phyloP scores from a whole-genome alignment of 805 yeast species.

The Wickerhamomyces queroliae region DNA sequence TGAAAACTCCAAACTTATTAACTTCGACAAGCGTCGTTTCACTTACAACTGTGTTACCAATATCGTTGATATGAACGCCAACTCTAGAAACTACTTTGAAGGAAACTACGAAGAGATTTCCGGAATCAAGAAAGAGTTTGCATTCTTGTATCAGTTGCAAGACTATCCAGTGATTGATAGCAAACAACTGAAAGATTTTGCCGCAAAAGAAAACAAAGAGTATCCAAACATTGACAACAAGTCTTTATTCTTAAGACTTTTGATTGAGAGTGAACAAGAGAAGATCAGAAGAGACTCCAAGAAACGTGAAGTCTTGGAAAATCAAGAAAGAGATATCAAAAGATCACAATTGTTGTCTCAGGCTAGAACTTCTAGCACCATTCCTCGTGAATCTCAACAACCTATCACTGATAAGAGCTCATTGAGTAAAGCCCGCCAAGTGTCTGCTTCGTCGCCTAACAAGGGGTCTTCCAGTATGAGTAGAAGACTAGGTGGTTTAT shows the following conservation, averaged over 20 bases:
- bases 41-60: conserved; percentile 56
- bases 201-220: conserved; percentile 37
- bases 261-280: conserved; percentile 43
- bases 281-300: conserved; percentile 46
- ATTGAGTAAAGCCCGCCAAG: conserved; percentile 16
- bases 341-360: conserved; percentile 25
- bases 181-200: conserved; percentile 34
- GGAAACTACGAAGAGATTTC: conserved; percentile 31
- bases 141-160: conserved; percentile 41
- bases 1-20: conserved; percentile 58
- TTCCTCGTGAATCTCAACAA: conserved; percentile 7
- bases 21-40: conserved; percentile 81
- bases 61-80: conserved; percentile 37
- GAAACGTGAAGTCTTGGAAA: conserved; percentile 33
- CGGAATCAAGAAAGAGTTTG: conserved; percentile 33
- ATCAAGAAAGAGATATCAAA: conserved; percentile 32
- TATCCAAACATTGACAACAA: conserved; percentile 28
- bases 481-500: conserved; percentile 51
- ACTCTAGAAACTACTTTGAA: conserved; percentile 5
- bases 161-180: conserved; percentile 26
- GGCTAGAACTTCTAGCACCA: conserved; percentile 16
- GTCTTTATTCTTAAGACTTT: conserved; percentile 36
- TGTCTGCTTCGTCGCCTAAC: conserved; percentile 13
- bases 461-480: conserved; percentile 21
- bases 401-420: conserved; percentile 10